Percentiles rank a stretch among this genome's conserved stretches.
Conservation (phyloP, 495 filamentous ascomycete species). For the Hyaloscypha finlandica region DNA sequence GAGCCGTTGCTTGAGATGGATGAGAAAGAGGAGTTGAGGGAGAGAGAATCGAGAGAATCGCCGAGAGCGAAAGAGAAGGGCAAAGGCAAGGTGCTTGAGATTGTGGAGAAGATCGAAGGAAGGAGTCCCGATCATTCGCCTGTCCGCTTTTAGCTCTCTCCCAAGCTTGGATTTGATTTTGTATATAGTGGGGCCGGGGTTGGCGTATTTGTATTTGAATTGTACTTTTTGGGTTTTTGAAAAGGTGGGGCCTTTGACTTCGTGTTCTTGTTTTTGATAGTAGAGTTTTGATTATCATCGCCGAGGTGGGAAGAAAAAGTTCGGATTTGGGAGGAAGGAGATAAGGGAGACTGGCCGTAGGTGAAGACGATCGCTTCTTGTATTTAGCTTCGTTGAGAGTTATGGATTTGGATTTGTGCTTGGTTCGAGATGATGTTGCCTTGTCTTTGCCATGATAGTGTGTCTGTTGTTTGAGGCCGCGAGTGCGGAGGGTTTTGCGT, state of each 20-base stretch:
- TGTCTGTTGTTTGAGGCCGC: neutral
- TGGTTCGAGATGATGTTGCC: neutral
- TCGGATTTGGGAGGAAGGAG: neutral
- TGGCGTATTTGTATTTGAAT: neutral
- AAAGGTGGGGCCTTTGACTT: neutral
- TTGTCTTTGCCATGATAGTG: neutral
- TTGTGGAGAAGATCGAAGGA: slow-evolving; percentile 29
- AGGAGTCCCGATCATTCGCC: slow-evolving; percentile 10
- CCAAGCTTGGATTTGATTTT: neutral
- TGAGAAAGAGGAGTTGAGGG: neutral
- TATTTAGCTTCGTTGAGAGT: neutral
- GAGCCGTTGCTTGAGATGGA: neutral
- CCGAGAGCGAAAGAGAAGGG: slow-evolving; percentile 8
- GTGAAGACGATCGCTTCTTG: slow-evolving; percentile 4
- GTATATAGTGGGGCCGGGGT: neutral
- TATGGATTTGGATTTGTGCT: neutral
- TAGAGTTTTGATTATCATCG: too few relatives aligned
- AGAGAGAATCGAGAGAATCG: neutral
- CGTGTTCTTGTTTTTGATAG: too few relatives aligned
- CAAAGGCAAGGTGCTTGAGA: slow-evolving; percentile 24
- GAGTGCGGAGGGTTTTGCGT: too few relatives aligned
- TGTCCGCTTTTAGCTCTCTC: neutral
- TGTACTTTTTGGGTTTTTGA: neutral
- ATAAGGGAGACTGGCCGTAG: neutral
- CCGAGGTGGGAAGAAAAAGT: too few relatives aligned